Evolutionary conservation across 371 early-diverging fungal genomes (phyloP), one percentile per base, ranked within the genome.

Genomic region (Parasitella parasitica): DNA sequence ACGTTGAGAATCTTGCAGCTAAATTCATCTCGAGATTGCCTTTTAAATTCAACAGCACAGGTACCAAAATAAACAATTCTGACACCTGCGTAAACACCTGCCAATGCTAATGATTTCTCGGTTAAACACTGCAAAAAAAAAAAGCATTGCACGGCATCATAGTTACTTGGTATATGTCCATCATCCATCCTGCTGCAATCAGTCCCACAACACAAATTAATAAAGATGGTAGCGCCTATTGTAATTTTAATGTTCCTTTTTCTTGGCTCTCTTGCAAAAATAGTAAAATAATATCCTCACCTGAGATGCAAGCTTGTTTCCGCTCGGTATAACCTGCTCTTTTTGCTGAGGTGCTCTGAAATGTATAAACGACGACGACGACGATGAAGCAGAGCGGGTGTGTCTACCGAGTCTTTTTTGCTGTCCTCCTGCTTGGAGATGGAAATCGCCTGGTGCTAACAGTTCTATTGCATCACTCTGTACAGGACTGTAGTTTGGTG

Each of bases 21-120:
- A 94, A 81, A 63, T 92, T 95, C 87, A 93, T 90, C 72, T 94
- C 94, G 20, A 94, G 83, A 76, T 94, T 95, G 53, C 95, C 94
- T 63, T 94, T 95, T 27, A 94, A 76, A 67, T 94, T 94, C 54
- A 94, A 71, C 37, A 95, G 70, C 41, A 94, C 88, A 15, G 95
- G 90, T 7, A 93, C 90, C 69, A 95, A 80, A 60, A 95, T 90
- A 70, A 92, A 91, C 11, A 95, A 80, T 68, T 93, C 91, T 2
- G 92, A 84, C 32, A 90, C 77, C 18, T 81, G 59, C 2, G 76
- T 75, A 70, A 93, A 94, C 7, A 89, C 89, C 35, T 75, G 57
- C 92, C 92, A 92, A 66, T 87, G 83, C 87, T 92, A 5, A 6
- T 28, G 7, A 7, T 38, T 22, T 22, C 20, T 54, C 24, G 22